These are phyloP conservation scores for Periglandula ipomoeae DNA, from an alignment of 2,329 filamentous ascomycete species.

Conservation along the genomic window DNA sequence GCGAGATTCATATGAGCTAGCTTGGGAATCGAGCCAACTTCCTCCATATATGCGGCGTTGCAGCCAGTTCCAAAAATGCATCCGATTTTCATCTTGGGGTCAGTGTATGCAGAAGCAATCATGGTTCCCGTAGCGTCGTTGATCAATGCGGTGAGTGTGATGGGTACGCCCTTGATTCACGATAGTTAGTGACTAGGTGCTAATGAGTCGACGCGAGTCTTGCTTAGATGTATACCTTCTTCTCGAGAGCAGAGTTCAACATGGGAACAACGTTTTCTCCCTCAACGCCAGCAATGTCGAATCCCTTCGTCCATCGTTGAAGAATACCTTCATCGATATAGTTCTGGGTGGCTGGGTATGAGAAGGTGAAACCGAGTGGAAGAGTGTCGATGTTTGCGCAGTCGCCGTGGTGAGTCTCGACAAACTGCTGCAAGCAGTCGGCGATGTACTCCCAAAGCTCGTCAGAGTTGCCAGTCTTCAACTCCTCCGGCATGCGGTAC, in stretches of 20 bases:
- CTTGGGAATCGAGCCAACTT: slow-evolving; percentile 86
- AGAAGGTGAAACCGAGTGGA: slow-evolving; percentile 91
- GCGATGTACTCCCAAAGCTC: slow-evolving; percentile 94
- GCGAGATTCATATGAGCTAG: slow-evolving; percentile 85
- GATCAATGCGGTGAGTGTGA: slow-evolving; percentile 86
- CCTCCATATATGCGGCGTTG: slow-evolving; percentile 97
- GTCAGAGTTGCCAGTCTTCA: slow-evolving; percentile 75
- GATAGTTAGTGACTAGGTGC: not conserved
- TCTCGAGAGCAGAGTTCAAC: slow-evolving; percentile 68
- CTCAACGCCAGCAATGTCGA: slow-evolving; percentile 88
- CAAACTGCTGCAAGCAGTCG: slow-evolving; percentile 83
- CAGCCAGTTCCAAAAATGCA: slow-evolving; percentile 98
- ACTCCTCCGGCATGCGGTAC: slow-evolving; percentile 87
- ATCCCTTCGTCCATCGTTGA: slow-evolving; percentile 96
- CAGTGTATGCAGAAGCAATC: slow-evolving; percentile 95
- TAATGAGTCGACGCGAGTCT: not conserved
- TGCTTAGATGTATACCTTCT: slow-evolving; percentile 28
- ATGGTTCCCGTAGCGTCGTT: slow-evolving; percentile 97
- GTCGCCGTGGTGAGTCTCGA: slow-evolving; percentile 73
- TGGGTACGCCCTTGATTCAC: slow-evolving; percentile 61
- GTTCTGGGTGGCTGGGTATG: slow-evolving; percentile 86
- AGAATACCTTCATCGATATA: slow-evolving; percentile 89
- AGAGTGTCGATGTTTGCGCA: slow-evolving; percentile 52
- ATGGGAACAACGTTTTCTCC: slow-evolving; percentile 84
- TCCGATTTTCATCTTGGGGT: slow-evolving; percentile 83